These are phyloP conservation scores for Piper longum DNA, from an alignment of 164 flowering plant genomes.

Conservation along the genomic window DNA sequence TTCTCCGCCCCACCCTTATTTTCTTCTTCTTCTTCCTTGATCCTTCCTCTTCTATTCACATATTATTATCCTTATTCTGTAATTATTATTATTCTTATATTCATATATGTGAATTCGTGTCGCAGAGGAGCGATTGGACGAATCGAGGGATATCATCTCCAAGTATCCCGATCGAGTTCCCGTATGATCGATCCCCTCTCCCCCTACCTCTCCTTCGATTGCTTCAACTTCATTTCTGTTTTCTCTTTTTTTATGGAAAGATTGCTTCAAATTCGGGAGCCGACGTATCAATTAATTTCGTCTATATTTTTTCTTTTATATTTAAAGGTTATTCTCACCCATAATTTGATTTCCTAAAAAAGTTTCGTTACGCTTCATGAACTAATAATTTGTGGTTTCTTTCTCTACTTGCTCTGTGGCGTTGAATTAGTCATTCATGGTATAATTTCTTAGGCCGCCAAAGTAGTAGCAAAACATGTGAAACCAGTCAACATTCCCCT, in stretches of 20 bases:
- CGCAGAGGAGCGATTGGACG: slow-evolving; percentile 9
- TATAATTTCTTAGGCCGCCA: too few relatives aligned
- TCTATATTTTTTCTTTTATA: too few relatives aligned
- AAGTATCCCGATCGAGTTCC: slow-evolving; percentile 12
- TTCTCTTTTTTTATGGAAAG: not conserved
- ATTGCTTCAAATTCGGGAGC: not conserved
- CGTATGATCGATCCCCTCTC: not conserved
- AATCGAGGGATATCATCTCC: slow-evolving; percentile 7
- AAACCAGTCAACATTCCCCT: too few relatives aligned
- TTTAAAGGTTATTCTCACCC: too few relatives aligned
- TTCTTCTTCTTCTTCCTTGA: not conserved
- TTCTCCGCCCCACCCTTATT: not conserved
- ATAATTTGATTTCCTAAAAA: too few relatives aligned
- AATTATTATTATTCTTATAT: not conserved
- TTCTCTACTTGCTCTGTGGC: too few relatives aligned
- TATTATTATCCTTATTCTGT: not conserved
- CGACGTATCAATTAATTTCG: not conserved
- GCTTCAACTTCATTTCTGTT: too few relatives aligned
- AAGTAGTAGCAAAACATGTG: too few relatives aligned
- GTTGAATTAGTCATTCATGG: too few relatives aligned
- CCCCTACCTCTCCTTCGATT: too few relatives aligned
- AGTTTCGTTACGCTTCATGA: too few relatives aligned
- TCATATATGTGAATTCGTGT: not conserved
- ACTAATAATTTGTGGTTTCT: too few relatives aligned
- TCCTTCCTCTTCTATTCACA: not conserved